Percentiles rank a stretch among this genome's conserved stretches.
These are phyloP conservation scores for Hysterangium stoloniferum DNA, from an alignment of 768 basidiomycete genomes.

Conservation along the genomic window DNA sequence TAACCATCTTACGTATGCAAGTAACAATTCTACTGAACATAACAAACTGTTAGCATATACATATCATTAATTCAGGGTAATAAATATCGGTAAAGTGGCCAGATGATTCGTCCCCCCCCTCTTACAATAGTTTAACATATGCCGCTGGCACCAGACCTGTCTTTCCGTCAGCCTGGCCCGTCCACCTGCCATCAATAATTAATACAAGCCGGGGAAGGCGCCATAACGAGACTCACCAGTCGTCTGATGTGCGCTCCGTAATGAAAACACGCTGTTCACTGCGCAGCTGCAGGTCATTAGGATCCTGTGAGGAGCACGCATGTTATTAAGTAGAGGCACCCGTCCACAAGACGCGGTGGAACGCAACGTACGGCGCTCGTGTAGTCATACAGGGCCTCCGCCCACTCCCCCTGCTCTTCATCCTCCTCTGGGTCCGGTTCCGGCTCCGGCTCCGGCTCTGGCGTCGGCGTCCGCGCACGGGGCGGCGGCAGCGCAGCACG, in stretches of 20 bases:
- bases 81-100: too few relatives aligned
- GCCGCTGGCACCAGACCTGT: slow-evolving; percentile 61
- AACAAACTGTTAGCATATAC: too few relatives aligned
- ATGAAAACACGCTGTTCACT: slow-evolving; percentile 55
- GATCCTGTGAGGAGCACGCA: slow-evolving; percentile 38
- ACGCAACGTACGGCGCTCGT: slow-evolving; percentile 42
- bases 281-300: slow-evolving; percentile 55
- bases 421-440: slow-evolving; percentile 22
- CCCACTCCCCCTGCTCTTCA: slow-evolving; percentile 58
- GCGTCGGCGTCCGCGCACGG: slow-evolving; percentile 22
- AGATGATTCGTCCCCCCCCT: too few relatives aligned
- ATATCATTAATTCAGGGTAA: too few relatives aligned
- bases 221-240: slow-evolving; percentile 47
- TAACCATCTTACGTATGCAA: too few relatives aligned
- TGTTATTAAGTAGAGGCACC: not conserved
- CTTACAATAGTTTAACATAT: slow-evolving; percentile 54
- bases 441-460: slow-evolving; percentile 26
- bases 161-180: slow-evolving; percentile 49
- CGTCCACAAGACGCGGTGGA: slow-evolving; percentile 1
- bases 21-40: not conserved
- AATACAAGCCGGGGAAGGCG: slow-evolving; percentile 11
- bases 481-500: slow-evolving; percentile 10
- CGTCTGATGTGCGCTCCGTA: slow-evolving; percentile 59
- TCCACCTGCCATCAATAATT: slow-evolving; percentile 47
- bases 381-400: slow-evolving; percentile 71